Evolutionary conservation across 2,329 filamentous ascomycete species (phyloP), one percentile per base, ranked within the genome.

Genomic region (Pezicula rhizophila): DNA sequence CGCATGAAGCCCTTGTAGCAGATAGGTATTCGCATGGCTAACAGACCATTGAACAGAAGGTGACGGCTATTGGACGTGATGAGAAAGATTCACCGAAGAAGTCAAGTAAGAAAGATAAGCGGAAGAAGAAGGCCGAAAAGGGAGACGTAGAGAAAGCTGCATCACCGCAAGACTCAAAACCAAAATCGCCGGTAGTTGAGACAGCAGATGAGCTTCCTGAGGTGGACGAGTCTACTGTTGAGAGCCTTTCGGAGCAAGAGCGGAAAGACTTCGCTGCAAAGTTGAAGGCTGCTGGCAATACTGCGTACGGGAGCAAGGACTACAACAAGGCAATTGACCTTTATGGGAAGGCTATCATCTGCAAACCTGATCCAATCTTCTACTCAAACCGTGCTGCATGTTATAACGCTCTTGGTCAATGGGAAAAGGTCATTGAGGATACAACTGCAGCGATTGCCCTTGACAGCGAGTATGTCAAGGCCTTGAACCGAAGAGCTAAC

Each of bases 381-480:
- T 99, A 95, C 79, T 97, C 93, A 56, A 99, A 99, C 78, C 87
- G 93, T 61, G 93, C 93, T 50, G 93, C 93, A 47, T 99, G 93
- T 78, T 95, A 90, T 75, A 97, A 96, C 67, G 90, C 93, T 57
- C 82, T 93, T 65, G 84, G 82, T 57, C 80, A 96, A 62, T 99
- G 92, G 90, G 86, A 95, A 44, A 92, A 93, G 75, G 93, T 97
- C 50, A 87, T 99, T 54, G 92, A 95, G 63, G 93, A 99, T 66
- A 97, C 93, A 49, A 96, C 89, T 28, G 92, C 93, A 47, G 93
- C 93, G 56, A 85, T 99, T 71, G 86, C 80, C 66, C 87, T 99
- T 70, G 89, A 99, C 68, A 86, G 86, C 60, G 88, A 95, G 72
- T 99, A 99, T 68, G 84, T 99, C 70, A 97, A 99, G 77, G 93